phyloP scores from a whole-genome alignment of 805 yeast species.

The Jamesozyma spencerorum region DNA sequence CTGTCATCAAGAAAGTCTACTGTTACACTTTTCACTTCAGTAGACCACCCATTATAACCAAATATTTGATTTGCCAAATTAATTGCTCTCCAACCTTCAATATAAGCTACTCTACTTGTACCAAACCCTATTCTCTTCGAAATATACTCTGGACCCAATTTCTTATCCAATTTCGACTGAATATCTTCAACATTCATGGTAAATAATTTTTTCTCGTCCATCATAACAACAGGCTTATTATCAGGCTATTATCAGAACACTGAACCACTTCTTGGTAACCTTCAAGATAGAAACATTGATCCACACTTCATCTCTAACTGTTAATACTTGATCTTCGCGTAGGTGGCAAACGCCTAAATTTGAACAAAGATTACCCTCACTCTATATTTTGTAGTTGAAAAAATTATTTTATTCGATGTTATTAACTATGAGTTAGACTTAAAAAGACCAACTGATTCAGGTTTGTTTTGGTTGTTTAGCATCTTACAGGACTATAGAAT shows the following conservation, averaged over 20 bases:
- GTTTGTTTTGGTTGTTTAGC: no score
- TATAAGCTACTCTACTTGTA: conserved; percentile 55
- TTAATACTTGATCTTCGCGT: not conserved
- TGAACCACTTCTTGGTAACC: not conserved
- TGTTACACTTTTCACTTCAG: conserved; percentile 54
- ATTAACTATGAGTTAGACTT: no score
- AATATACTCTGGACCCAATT: conserved; percentile 69
- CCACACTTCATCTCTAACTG: not conserved
- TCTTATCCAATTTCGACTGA: conserved; percentile 34
- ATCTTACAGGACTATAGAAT: no score
- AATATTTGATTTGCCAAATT: conserved; percentile 72
- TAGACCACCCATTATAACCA: conserved; percentile 78
- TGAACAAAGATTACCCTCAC: no score
- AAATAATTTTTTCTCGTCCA: conserved; percentile 20
- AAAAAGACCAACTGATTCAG: no score
- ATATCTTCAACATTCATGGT: conserved; percentile 23
- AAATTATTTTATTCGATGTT: no score
- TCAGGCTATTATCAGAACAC: not conserved
- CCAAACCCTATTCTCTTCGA: conserved; percentile 72
- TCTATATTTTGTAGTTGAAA: no score
- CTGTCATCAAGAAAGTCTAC: conserved; percentile 65
- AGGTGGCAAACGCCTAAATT: not conserved
- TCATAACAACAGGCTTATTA: conserved; percentile 3
- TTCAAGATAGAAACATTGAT: not conserved
- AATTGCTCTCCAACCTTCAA: conserved; percentile 79